Evolutionary conservation across 257 asterid species (phyloP).

Genomic region (Phtheirospermum japonicum): DNA sequence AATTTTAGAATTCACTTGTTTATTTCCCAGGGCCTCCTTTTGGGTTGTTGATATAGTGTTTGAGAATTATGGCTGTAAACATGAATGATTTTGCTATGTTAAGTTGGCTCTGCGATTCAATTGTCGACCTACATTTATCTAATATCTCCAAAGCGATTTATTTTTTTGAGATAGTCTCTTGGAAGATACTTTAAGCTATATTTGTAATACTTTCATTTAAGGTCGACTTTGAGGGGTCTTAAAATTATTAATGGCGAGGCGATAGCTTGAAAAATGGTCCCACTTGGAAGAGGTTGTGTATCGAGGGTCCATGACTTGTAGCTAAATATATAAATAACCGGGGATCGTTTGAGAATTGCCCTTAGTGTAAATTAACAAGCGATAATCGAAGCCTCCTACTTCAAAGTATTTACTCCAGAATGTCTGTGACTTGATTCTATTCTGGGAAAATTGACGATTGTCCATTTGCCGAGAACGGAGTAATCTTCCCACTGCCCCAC

Average conservation of each 20-base stretch:
- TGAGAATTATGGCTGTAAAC: too few relatives aligned
- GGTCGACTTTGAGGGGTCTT: slow-evolving; percentile 68
- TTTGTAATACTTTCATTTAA: too few relatives aligned
- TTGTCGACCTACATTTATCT: too few relatives aligned
- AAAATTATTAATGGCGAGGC: slow-evolving; percentile 75
- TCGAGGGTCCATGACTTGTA: slow-evolving; percentile 97
- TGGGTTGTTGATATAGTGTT: too few relatives aligned
- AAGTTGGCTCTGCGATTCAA: too few relatives aligned
- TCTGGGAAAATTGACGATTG: slow-evolving; percentile 73
- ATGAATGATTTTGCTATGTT: too few relatives aligned
- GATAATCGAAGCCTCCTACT: slow-evolving; percentile 95
- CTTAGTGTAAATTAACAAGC: slow-evolving; percentile 82
- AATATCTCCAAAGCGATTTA: too few relatives aligned
- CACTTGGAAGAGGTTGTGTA: slow-evolving; percentile 78
- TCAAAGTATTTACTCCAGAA: slow-evolving; percentile 94
- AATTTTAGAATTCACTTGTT: too few relatives aligned
- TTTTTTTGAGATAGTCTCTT: too few relatives aligned
- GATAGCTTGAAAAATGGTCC: slow-evolving; percentile 98
- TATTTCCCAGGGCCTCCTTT: too few relatives aligned
- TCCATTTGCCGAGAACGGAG: slow-evolving; percentile 87
- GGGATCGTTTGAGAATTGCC: slow-evolving; percentile 98
- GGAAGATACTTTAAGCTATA: too few relatives aligned
- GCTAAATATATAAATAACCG: slow-evolving; percentile 72
- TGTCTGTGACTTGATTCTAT: slow-evolving; percentile 74
- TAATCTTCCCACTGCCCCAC: slow-evolving; percentile 77